Conservation (phyloP, 768 basidiomycete species). For the Tricholoma sp. region DNA sequence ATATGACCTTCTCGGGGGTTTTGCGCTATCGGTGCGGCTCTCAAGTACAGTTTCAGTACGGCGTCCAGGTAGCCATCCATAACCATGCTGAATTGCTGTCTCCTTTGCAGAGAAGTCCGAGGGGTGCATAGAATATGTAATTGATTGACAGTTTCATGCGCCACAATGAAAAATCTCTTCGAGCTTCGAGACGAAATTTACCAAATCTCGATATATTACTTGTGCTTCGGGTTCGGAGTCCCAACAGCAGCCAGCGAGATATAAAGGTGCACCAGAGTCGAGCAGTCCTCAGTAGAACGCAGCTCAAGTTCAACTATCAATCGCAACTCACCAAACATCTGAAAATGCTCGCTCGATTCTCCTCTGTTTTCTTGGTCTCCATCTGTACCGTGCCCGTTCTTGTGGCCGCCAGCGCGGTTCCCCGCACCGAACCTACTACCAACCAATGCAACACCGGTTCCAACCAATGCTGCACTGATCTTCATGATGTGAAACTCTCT, state of each 20-base stretch:
- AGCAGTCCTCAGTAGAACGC: not conserved
- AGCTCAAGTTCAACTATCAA: not conserved
- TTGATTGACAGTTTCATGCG: not conserved
- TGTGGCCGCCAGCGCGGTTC: conserved; percentile 9
- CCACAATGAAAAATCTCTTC: too few relatives aligned
- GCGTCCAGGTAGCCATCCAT: too few relatives aligned
- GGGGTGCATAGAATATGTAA: conserved; percentile 6
- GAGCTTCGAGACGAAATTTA: not conserved
- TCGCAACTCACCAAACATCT: not conserved
- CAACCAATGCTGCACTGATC: conserved; percentile 15
- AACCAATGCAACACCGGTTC: conserved; percentile 15
- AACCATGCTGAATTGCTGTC: too few relatives aligned
- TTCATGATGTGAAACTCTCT: conserved; percentile 3
- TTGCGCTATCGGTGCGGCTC: not conserved
- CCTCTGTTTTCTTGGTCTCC: conserved; percentile 2
- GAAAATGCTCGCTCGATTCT: conserved; percentile 9
- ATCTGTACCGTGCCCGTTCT: conserved; percentile 4
- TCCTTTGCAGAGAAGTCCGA: not conserved
- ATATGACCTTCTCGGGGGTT: not conserved
- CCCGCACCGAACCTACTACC: not conserved
- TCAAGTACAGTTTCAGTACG: not conserved
- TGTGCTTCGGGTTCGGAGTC: not conserved
- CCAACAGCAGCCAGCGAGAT: not conserved
- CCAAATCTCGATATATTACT: not conserved
- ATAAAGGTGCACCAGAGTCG: not conserved